These are phyloP conservation scores for Croton setiger DNA, from an alignment of 441 rosid species.

Conservation along the genomic window DNA sequence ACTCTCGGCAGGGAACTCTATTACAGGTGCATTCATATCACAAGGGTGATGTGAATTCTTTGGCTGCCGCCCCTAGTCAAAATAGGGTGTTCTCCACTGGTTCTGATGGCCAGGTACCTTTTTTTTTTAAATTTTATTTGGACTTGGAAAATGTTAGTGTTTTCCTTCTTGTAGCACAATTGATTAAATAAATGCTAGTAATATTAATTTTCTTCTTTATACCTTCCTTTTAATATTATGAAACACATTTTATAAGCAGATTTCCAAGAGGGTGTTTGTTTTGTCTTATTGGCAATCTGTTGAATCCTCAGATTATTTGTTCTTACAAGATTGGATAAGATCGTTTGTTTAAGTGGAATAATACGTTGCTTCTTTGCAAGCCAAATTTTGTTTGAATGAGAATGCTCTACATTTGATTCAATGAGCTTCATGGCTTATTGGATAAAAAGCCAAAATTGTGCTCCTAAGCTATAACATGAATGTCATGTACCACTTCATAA, in stretches of 20 bases:
- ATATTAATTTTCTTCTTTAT: not conserved
- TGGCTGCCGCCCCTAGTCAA: constrained; percentile 83
- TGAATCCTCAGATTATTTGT: no score
- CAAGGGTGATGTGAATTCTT: constrained; percentile 89
- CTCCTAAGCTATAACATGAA: no score
- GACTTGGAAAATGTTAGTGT: not conserved
- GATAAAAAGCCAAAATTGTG: no score
- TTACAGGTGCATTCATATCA: constrained; percentile 77
- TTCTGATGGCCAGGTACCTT: constrained; percentile 86
- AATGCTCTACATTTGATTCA: no score
- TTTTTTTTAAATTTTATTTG: constrained; percentile 10
- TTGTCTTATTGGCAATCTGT: no score
- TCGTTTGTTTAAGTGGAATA: no score
- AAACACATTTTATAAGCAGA: not conserved
- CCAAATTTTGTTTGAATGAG: no score
- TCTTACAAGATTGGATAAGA: no score
- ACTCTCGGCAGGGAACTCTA: constrained; percentile 78
- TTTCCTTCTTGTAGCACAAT: not conserved
- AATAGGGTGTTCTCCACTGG: constrained; percentile 92
- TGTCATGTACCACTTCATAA: no score
- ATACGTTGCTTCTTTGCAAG: no score
- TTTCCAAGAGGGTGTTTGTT: no score
- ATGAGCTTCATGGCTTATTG: no score
- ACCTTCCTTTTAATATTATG: not conserved
- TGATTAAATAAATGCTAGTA: not conserved